Evolutionary conservation across 257 asterid genomes (phyloP), one percentile per base, ranked within the genome.

Genomic region (Avicennia marina): DNA sequence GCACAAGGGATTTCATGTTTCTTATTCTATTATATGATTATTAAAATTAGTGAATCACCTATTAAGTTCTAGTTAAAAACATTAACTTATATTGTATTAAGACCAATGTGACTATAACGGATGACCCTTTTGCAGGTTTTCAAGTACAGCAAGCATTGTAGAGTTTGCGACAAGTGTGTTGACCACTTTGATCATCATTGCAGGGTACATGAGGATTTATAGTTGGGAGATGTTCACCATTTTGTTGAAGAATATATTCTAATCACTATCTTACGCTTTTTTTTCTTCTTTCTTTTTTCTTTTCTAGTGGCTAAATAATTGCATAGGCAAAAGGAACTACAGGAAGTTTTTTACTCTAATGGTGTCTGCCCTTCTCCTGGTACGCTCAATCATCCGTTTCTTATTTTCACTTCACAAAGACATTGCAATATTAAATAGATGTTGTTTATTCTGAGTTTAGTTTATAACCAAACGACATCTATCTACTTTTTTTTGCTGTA

Each of bases 341-440:
- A 60, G 94, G 47, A 93, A 84, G 80, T 93, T 93, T 76, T 89
- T 93, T 43, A 65, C 91, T 2, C 93, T 93, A 39, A 89, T 93
- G 97, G 97, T 89, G 61, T 82, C 97, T 19, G 90, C 97, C 53
- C 85, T 93, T 69, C 83, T 93, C 77, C 76, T 93, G 99, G 99
- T 93, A 86, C 58, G 75, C 68, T 62, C 66, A 17, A 19, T 15
- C 67, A 50, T 72, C 69, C 63, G 32, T 38, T 61, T 52, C n/a
- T 11, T 12, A 12, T 36, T n/a, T n/a, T n/a, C n/a, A n/a, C n/a
- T n/a, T n/a, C n/a, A n/a, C n/a, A n/a, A n/a, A n/a, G n/a, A n/a
- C n/a, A n/a, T n/a, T n/a, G n/a, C n/a, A n/a, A n/a, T n/a, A n/a
- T n/a, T n/a, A n/a, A n/a, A n/a, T n/a, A n/a, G n/a, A n/a, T n/a